A percentile compares a stretch with the other conserved stretches of the same genome.
These are phyloP conservation scores for Tylopilus cervinicoccineus DNA, from an alignment of 768 basidiomycete genomes.

Conservation along the genomic window DNA sequence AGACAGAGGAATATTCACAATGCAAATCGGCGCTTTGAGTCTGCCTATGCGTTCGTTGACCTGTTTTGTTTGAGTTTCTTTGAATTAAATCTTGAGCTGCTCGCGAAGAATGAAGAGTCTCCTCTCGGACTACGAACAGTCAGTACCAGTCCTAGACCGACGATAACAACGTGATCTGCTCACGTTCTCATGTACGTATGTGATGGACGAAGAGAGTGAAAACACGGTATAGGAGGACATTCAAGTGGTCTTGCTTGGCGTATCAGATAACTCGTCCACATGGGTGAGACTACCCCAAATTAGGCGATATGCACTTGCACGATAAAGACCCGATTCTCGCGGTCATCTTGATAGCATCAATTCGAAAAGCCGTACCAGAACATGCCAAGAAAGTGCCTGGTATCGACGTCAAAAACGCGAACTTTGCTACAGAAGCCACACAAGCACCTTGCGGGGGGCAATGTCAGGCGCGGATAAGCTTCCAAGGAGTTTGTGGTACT, in stretches of 20 bases:
- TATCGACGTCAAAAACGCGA: slow-evolving; percentile 39
- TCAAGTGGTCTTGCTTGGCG: slow-evolving; percentile 48
- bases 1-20: slow-evolving; percentile 49
- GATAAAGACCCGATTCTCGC: slow-evolving; percentile 55
- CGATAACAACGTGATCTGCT: slow-evolving; percentile 12
- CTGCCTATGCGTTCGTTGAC: slow-evolving; percentile 72
- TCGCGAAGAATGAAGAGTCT: slow-evolving; percentile 65
- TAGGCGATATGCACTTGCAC: slow-evolving; percentile 39
- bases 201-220: slow-evolving; percentile 80
- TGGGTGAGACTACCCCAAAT: slow-evolving; percentile 37
- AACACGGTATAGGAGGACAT: slow-evolving; percentile 72
- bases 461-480: slow-evolving; percentile 9
- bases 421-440: slow-evolving; percentile 39
- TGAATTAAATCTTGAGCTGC: slow-evolving; percentile 71
- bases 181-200: slow-evolving; percentile 55
- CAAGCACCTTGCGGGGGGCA: slow-evolving; percentile 32
- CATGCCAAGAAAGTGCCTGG: slow-evolving; percentile 37
- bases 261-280: slow-evolving; percentile 3
- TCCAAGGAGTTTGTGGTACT: slow-evolving; percentile 6
- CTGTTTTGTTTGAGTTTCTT: slow-evolving; percentile 69
- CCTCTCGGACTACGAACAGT: slow-evolving; percentile 42
- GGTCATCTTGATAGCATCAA: slow-evolving; percentile 63
- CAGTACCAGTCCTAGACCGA: background rate
- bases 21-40: slow-evolving; percentile 78
- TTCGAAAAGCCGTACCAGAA: slow-evolving; percentile 44